A percentile compares a stretch with the other conserved stretches of the same genome.
These are phyloP conservation scores for Salix suchowensis DNA, from an alignment of 345 rosid species.

Conservation along the genomic window DNA sequence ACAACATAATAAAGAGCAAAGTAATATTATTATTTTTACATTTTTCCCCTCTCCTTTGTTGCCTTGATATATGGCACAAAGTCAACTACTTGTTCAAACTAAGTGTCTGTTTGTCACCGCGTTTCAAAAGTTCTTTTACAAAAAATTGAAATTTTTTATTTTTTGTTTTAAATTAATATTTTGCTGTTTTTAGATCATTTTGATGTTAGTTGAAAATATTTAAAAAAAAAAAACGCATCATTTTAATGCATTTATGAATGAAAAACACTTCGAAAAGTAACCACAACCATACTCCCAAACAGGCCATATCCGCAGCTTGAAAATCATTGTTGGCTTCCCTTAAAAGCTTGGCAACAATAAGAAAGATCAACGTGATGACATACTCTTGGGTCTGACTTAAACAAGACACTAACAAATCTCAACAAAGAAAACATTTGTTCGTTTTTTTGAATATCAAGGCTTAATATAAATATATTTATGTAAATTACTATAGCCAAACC, in stretches of 20 bases:
- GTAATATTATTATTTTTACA: no score
- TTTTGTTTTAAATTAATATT: no score
- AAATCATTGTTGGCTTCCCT: background rate
- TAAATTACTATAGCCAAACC: background rate
- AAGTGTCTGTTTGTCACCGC: background rate
- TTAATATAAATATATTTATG: background rate
- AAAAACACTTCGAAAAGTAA: no score
- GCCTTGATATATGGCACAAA: background rate
- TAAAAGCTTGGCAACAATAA: background rate
- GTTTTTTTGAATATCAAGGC: background rate
- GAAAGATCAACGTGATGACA: background rate
- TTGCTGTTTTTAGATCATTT: no score
- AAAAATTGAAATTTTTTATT: no score
- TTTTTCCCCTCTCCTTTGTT: background rate
- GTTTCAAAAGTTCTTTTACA: no score
- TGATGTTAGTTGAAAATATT: no score
- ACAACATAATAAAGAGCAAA: background rate
- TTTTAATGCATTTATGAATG: no score
- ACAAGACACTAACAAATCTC: background rate
- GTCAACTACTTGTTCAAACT: background rate
- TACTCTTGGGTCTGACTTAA: background rate
- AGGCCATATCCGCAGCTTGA: background rate
- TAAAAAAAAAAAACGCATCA: no score
- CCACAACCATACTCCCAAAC: no score
- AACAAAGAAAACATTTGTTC: background rate